phyloP scores from a whole-genome alignment of 768 basidiomycete genomes.

The Lentinula guzmanii region DNA sequence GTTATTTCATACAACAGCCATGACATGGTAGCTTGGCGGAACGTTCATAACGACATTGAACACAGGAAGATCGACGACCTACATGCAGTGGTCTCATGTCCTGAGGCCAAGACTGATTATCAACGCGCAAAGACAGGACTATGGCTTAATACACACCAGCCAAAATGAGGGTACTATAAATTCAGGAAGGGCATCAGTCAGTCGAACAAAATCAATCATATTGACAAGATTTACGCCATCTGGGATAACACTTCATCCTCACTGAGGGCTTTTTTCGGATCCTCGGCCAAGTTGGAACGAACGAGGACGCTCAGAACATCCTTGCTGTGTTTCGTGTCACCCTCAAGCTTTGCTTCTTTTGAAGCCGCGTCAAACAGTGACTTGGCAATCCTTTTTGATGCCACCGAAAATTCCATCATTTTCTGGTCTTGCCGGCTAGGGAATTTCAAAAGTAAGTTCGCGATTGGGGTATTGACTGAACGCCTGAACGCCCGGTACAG shows the following conservation, averaged over 20 bases:
- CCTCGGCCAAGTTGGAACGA: slow-evolving; percentile 22
- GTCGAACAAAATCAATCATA: slow-evolving; percentile 10
- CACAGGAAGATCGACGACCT: not conserved
- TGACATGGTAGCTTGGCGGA: not conserved
- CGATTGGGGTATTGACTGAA: not conserved
- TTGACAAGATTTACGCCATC: slow-evolving; percentile 9
- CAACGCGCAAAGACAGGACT: not conserved
- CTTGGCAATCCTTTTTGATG: not conserved
- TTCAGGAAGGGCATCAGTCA: not conserved
- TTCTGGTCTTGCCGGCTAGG: not conserved
- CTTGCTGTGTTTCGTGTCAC: slow-evolving; percentile 5
- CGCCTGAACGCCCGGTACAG: not conserved
- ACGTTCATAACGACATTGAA: not conserved
- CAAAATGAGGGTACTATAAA: slow-evolving; percentile 32
- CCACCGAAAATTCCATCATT: not conserved
- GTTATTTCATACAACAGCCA: slow-evolving; percentile 64
- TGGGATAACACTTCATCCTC: slow-evolving; percentile 26
- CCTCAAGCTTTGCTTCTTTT: not conserved
- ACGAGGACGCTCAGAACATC: slow-evolving; percentile 29
- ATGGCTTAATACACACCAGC: slow-evolving; percentile 15
- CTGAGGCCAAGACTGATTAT: not conserved
- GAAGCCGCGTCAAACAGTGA: not conserved
- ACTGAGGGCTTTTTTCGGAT: slow-evolving; percentile 19
- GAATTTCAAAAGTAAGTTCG: not conserved
- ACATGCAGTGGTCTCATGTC: not conserved